These are phyloP conservation scores for Aspergillus chevalieri DNA, from an alignment of 2,329 filamentous ascomycete genomes.

Conservation along the genomic window DNA sequence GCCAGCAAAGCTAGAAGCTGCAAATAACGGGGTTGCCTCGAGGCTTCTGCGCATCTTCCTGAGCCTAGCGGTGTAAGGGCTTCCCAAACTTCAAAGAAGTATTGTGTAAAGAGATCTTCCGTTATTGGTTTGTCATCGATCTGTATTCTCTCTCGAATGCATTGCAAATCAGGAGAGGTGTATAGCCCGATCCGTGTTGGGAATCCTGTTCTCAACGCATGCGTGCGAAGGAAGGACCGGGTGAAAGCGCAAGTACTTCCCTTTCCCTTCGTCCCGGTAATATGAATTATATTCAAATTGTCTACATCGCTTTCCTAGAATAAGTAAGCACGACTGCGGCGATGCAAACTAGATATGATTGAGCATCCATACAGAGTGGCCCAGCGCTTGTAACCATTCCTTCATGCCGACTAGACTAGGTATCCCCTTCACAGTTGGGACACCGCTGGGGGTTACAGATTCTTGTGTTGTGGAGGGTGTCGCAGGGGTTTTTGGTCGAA, in stretches of 20 bases:
- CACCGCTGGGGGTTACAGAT: constrained; percentile 2
- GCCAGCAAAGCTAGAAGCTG: constrained; percentile 56
- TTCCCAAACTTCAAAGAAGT: constrained; percentile 30
- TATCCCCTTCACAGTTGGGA: constrained; percentile 13
- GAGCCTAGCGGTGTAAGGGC: constrained; percentile 23
- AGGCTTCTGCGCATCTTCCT: constrained; percentile 3
- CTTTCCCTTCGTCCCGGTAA: constrained; percentile 73
- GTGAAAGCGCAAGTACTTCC: constrained; percentile 63
- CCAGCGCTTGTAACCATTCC: constrained; percentile 25
- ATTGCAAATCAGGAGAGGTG: constrained; percentile 23
- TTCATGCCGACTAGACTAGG: constrained; percentile 28
- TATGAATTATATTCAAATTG: constrained; percentile 61
- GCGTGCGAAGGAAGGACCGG: constrained; percentile 45
- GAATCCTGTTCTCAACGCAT: constrained; percentile 23
- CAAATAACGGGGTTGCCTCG: constrained; percentile 40
- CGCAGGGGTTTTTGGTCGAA: constrained; percentile 10
- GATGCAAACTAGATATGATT: too few relatives aligned
- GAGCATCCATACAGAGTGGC: constrained; percentile 20
- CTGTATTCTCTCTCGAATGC: constrained; percentile 33
- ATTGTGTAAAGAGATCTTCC: constrained; percentile 18
- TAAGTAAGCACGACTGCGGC: constrained; percentile 1
- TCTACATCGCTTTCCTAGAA: constrained; percentile 43
- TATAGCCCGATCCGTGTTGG: constrained; percentile 21
- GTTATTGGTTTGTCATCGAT: constrained; percentile 25
- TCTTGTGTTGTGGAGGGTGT: neutral